Percentiles rank a stretch among this genome's conserved stretches.
Conservation (phyloP, 1,284 basidiomycete genomes). For the Cutaneotrichosporon cyanovorans region DNA sequence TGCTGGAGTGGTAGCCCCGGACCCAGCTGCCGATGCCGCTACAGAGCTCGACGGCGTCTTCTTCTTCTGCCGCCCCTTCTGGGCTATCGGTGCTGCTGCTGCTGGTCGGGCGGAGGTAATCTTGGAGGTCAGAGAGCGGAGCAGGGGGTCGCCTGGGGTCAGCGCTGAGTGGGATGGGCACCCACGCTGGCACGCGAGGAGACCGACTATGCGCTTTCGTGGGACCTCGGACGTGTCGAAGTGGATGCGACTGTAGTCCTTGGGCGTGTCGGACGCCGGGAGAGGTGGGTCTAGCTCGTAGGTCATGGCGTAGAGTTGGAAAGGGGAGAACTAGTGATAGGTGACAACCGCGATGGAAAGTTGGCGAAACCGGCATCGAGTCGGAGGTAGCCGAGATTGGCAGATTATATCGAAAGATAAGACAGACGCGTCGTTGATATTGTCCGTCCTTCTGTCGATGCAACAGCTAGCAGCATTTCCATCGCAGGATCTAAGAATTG, state of each 20-base stretch:
- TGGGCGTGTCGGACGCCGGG: slow-evolving; percentile 28
- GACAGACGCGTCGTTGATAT: no score
- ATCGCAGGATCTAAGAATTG: no score
- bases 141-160: slow-evolving; percentile 40
- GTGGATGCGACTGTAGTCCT: slow-evolving; percentile 40
- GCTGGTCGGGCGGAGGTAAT: slow-evolving; percentile 25
- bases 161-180: slow-evolving; percentile 1
- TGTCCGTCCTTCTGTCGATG: no score
- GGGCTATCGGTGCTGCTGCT: slow-evolving; percentile 24
- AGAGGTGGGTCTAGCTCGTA: slow-evolving; percentile 28
- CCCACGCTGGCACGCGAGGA: slow-evolving; percentile 47
- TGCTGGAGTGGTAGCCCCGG: slow-evolving; percentile 5
- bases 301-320: slow-evolving; percentile 27
- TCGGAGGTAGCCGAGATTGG: no score
- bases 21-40: slow-evolving; percentile 3
- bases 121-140: slow-evolving; percentile 29
- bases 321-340: background rate
- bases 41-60: slow-evolving; percentile 18
- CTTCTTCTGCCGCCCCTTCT: slow-evolving; percentile 34
- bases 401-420: no score
- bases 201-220: slow-evolving; percentile 40
- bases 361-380: no score
- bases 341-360: background rate
- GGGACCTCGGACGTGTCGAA: slow-evolving; percentile 39
- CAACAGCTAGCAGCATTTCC: no score